Conservation (phyloP, 768 basidiomycete species). For the Mycena crocata region DNA sequence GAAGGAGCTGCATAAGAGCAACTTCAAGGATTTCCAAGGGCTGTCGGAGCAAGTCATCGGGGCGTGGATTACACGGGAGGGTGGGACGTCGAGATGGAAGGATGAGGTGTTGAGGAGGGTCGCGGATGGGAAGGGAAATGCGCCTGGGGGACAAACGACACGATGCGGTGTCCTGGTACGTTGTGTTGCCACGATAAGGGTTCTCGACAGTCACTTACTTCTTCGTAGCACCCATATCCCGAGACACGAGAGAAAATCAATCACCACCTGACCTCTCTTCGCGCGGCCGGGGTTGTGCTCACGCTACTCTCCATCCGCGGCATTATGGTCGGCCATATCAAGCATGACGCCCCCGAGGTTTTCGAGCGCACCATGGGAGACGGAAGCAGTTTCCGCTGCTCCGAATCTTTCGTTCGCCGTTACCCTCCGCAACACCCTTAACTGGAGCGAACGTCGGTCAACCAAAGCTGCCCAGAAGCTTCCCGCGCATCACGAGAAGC, state of each 20-base stretch:
- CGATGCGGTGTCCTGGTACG: neutral
- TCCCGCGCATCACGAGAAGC: conserved; percentile 43
- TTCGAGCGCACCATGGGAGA: conserved; percentile 36
- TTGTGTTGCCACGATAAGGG: neutral
- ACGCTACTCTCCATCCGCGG: conserved; percentile 40
- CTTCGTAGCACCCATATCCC: neutral
- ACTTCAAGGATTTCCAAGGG: neutral
- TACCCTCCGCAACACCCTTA: conserved; percentile 32
- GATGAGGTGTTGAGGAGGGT: neutral
- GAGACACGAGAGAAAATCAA: conserved; percentile 26
- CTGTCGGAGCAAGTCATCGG: conserved; percentile 25
- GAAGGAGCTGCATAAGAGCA: conserved; percentile 2
- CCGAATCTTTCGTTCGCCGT: conserved; percentile 31
- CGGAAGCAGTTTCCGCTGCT: conserved; percentile 42
- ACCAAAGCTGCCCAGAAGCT: conserved; percentile 51
- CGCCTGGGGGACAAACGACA: conserved; percentile 3
- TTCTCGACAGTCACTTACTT: neutral
- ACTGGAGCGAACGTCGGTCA: conserved; percentile 39
- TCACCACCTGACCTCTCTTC: conserved; percentile 31
- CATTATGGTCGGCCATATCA: conserved; percentile 44
- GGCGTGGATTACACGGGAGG: conserved; percentile 22
- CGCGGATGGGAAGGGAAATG: neutral
- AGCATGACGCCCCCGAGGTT: conserved; percentile 39
- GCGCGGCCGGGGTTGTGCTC: conserved; percentile 37
- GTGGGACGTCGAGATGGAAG: conserved; percentile 2